phyloP scores from a whole-genome alignment of 345 rosid genomes.

The Sisymbrium irio region DNA sequence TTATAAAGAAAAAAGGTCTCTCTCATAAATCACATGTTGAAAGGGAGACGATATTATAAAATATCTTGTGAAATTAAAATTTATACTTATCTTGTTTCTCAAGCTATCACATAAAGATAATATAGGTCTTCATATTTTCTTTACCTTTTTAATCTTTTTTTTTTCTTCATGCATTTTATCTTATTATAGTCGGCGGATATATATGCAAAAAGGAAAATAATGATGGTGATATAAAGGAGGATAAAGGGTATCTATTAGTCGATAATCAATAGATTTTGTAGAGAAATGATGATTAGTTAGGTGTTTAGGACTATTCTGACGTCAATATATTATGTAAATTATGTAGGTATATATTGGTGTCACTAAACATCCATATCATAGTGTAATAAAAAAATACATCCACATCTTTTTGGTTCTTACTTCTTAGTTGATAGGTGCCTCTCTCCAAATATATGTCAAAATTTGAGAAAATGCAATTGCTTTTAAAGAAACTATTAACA shows the following conservation, averaged over 20 bases:
- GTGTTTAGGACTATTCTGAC: constrained; percentile 25
- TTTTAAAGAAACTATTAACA: not conserved
- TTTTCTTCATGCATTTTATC: not conserved
- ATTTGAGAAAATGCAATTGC: not conserved
- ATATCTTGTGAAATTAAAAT: not conserved
- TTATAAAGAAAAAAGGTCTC: constrained; percentile 8
- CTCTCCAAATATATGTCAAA: constrained; percentile 22
- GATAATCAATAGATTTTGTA: not conserved
- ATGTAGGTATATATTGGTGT: constrained; percentile 10
- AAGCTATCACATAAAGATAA: constrained; percentile 25
- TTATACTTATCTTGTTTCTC: constrained; percentile 33
- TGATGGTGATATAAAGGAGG: constrained; percentile 21
- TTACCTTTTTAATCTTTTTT: not conserved
- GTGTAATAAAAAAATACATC: constrained; percentile 1
- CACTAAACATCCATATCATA: not conserved
- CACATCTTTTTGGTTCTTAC: constrained; percentile 32
- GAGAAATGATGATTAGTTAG: constrained; percentile 25
- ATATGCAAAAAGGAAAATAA: not conserved
- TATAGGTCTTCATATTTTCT: not conserved
- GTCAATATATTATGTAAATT: not conserved
- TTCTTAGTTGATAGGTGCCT: constrained; percentile 27
- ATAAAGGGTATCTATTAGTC: constrained; percentile 21
- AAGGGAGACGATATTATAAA: not conserved
- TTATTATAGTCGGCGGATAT: not conserved
- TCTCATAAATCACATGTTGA: constrained; percentile 24